Evolutionary conservation across 2,329 filamentous ascomycete species (phyloP).

Genomic region (Colletotrichum lupini): DNA sequence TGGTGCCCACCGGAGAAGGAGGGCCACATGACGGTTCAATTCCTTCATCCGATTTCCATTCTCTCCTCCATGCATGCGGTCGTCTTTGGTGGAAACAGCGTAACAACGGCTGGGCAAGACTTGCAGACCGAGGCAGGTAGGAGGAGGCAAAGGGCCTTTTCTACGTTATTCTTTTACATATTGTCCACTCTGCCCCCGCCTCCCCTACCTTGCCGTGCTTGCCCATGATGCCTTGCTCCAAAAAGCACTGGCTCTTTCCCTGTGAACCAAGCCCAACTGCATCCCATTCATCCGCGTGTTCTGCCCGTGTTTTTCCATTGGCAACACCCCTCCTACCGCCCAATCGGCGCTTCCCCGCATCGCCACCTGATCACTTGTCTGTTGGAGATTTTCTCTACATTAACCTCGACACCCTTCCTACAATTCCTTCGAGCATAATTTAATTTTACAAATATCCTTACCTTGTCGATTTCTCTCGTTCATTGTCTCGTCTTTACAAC

Average conservation of each 20-base stretch:
- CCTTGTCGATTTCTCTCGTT: background rate
- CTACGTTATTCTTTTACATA: constrained; percentile 1
- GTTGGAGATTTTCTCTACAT: background rate
- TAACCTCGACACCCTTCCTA: background rate
- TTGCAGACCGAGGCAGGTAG: no score
- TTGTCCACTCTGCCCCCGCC: background rate
- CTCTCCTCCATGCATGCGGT: constrained; percentile 8
- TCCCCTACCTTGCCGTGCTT: no score
- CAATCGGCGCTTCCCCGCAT: constrained; percentile 2
- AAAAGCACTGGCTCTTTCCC: background rate
- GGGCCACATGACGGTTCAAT: constrained; percentile 23
- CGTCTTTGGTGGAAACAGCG: background rate
- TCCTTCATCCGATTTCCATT: constrained; percentile 20
- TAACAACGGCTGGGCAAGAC: no score
- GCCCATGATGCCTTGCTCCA: no score
- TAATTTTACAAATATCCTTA: background rate
- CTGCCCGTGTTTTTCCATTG: background rate
- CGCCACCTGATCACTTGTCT: constrained; percentile 16
- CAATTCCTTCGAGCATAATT: background rate
- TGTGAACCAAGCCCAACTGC: background rate
- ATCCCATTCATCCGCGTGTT: constrained; percentile 1
- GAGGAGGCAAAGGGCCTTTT: no score
- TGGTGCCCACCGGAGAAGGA: constrained; percentile 10
- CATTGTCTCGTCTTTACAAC: background rate
- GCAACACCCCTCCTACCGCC: background rate